Evolutionary conservation across 169 alveolate genomes (phyloP), one percentile per base, ranked within the genome.

Genomic region (Cryptosporidium muris): DNA sequence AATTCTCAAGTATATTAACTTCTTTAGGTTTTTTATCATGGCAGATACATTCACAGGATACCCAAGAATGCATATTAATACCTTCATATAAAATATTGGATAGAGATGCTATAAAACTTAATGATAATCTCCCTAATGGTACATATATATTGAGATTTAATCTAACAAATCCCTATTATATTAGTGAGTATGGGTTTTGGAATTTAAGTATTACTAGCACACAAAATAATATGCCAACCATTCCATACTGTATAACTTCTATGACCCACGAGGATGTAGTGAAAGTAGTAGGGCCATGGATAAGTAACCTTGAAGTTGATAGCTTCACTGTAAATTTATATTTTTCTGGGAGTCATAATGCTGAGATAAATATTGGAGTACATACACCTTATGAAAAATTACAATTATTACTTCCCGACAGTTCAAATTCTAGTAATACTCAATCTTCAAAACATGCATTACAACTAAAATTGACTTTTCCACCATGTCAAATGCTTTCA

Each of bases 141-240:
- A 74, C 74, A 34, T 74, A 74, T 47, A 48, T 58, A 36, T 37
- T 74, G 37, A 25, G 85, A 16, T 74, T 74, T 74, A 68, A 74
- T 34, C 52, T 74, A 11, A 60, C 54, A 25, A 74, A 74, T 48
- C 85, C 85, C 4, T 47, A 42, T 37, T 45, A 48, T 37, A 48
- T 43, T 16, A 68, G 45, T 45, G 51, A 52, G 9, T 4, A 8
- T 3, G 85, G 85, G n/a, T 43, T 58, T 54, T 74, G 85, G 85
- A 74, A 74, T 9, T 37, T 74, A 2, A 74, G 85, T 53, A 74
- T 74, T 49, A 74, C 85, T 9, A 74, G 85, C 16, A 74, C 85
- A 58, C 54, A 74, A 54, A 74, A 74, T 49, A 74, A 74, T 14
- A 38, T 74, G n/a, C 85, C 85, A 56, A 74, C 85, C 6, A 43